Evolutionary conservation across 805 yeast genomes (phyloP).

Genomic region (Saturnispora saitoi): DNA sequence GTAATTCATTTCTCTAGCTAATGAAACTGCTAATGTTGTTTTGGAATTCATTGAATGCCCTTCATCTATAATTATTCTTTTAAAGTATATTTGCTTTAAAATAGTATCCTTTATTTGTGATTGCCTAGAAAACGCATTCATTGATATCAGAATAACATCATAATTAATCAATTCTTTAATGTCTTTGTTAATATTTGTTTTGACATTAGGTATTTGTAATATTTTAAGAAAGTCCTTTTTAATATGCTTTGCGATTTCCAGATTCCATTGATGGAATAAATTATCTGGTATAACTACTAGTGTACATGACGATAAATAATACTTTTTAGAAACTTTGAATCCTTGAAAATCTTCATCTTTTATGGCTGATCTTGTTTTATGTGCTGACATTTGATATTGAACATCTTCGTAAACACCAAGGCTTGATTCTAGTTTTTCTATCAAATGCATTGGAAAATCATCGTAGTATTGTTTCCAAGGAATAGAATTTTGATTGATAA

Average conservation of each 20-base stretch:
- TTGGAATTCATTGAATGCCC: slow-evolving; percentile 58
- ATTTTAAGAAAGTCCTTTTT: slow-evolving; percentile 31
- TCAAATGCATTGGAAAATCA: slow-evolving; percentile 38
- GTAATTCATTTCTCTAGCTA: slow-evolving; percentile 40
- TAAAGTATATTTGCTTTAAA: slow-evolving; percentile 48
- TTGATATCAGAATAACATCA: slow-evolving; percentile 47
- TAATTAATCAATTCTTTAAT: slow-evolving; percentile 31
- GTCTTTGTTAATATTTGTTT: slow-evolving; percentile 18
- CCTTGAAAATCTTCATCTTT: not conserved
- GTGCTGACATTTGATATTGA: slow-evolving; percentile 3
- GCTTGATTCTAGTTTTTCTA: slow-evolving; percentile 25
- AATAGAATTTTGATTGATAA: slow-evolving; percentile 39
- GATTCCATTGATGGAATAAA: slow-evolving; percentile 55
- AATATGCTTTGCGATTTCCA: slow-evolving; percentile 51
- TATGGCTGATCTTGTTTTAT: slow-evolving; percentile 14
- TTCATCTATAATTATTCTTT: slow-evolving; percentile 64
- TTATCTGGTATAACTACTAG: slow-evolving; percentile 60
- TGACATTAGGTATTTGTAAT: slow-evolving; percentile 21
- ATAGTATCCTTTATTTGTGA: slow-evolving; percentile 28
- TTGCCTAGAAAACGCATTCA: slow-evolving; percentile 38
- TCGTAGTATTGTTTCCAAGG: slow-evolving; percentile 47
- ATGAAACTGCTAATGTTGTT: slow-evolving; percentile 38
- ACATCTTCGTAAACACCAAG: slow-evolving; percentile 39
- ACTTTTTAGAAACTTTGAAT: slow-evolving; percentile 18
- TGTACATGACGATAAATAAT: slow-evolving; percentile 44